Evolutionary conservation across 257 asterid species (phyloP), one percentile per base, ranked within the genome.

Genomic region (Ajuga chamaepitys): DNA sequence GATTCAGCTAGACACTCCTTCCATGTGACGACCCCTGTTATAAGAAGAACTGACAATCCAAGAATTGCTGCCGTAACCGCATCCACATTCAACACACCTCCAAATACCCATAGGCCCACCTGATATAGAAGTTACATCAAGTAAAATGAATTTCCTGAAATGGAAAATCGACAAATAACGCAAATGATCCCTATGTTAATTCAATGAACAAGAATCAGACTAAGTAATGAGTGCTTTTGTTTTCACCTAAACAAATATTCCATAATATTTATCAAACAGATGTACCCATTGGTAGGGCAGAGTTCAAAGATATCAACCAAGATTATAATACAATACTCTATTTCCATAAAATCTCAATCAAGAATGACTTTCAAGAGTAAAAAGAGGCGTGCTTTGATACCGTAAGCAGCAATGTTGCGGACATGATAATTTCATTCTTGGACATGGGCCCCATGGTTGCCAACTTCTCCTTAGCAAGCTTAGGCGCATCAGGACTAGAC

Each of bases 81-180:
- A 79, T 93, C 99, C 35, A 93, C 89, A 14, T 77, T 87, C 68
- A 93, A 61, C 12, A 61, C 63, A 16, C 99, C 75, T 58, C 99
- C 99, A n/a, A 80, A 93, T 41, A 89, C 57, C 99, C 97, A 93
- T 57, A 93, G 96, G 25, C 99, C 97, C n/a, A 89, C 99, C 99
- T 89, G 80, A 61, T 42, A 67, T 8, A 52, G 21, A 46, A 71
- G 18, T 14, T n/a, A n/a, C n/a, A 45, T 45, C 8, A n/a, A 45
- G 17, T n/a, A 45, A 10, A 45, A 45, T 6, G 35, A 38, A 44
- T n/a, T n/a, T n/a, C n/a, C n/a, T n/a, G n/a, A n/a, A n/a, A n/a
- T n/a, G n/a, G n/a, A n/a, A n/a, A n/a, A n/a, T n/a, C n/a, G 40
- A 11, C 7, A 35, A 7, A 35, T 4, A 35, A 35, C 0, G 40